phyloP scores from a whole-genome alignment of 139 green algal genomes.

The Pleodorina starrii region DNA sequence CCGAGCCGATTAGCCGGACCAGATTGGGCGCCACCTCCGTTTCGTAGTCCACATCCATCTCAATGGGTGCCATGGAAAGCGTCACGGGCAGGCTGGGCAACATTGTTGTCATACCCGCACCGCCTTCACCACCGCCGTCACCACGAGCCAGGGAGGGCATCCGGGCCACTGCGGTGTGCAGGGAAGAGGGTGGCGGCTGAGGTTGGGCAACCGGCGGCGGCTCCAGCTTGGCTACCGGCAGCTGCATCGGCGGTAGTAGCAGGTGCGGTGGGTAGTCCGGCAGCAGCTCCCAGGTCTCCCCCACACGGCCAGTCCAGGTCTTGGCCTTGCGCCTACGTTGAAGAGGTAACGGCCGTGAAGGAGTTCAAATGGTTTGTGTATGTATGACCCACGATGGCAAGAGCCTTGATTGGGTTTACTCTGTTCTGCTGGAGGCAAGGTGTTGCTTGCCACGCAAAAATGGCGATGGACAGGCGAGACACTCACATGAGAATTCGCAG shows the following conservation, averaged over 20 bases:
- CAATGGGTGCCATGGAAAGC: slow-evolving; percentile 61
- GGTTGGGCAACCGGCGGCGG: not conserved
- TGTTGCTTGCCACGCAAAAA: too few species aligned
- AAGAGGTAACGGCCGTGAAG: too few species aligned
- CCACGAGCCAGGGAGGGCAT: not conserved
- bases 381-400: too few species aligned
- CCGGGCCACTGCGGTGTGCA: not conserved
- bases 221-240: not conserved
- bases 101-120: too few species aligned
- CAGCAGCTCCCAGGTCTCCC: slow-evolving; percentile 38
- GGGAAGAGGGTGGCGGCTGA: not conserved
- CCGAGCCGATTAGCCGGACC: slow-evolving; percentile 70
- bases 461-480: too few species aligned
- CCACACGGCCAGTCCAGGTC: slow-evolving; percentile 36
- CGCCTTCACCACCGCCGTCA: not conserved
- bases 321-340: slow-evolving; percentile 42
- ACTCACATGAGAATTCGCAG: slow-evolving; percentile 40
- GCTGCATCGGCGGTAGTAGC: slow-evolving; percentile 12
- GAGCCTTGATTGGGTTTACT: too few species aligned
- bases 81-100: not conserved
- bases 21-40: slow-evolving; percentile 78
- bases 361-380: too few species aligned
- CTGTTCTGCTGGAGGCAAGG: too few species aligned
- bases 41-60: slow-evolving; percentile 80
- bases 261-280: not conserved